Evolutionary conservation across 2,329 filamentous ascomycete genomes (phyloP).

Genomic region (Colletotrichum magnum): DNA sequence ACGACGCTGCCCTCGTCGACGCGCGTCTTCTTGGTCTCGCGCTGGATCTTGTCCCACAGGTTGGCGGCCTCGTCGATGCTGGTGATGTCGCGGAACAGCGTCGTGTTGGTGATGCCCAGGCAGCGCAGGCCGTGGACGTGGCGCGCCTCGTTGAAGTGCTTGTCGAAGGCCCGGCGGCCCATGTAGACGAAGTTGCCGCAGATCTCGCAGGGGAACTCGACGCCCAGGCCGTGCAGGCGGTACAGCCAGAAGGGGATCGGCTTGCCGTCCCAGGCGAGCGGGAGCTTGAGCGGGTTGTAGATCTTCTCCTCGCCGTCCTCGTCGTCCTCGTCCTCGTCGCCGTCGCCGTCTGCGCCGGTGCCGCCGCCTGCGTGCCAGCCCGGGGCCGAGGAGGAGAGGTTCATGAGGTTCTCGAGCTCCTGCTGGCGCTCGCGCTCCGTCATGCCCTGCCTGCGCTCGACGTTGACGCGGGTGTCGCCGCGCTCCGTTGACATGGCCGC

Average conservation of each 20-base stretch:
- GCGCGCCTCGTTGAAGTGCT: slow-evolving; percentile 95
- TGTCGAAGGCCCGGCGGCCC: slow-evolving; percentile 95
- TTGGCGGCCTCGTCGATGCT: slow-evolving; percentile 89
- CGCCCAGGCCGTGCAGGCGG: slow-evolving; percentile 93
- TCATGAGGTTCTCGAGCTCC: slow-evolving; percentile 89
- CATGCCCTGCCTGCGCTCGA: slow-evolving; percentile 97
- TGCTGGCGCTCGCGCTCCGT: slow-evolving; percentile 95
- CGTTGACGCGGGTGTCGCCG: slow-evolving; percentile 91
- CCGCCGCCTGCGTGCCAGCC: slow-evolving; percentile 43
- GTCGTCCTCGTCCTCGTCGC: slow-evolving; percentile 77
- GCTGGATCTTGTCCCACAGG: slow-evolving; percentile 94
- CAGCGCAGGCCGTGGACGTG: slow-evolving; percentile 96
- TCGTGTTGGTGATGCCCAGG: slow-evolving; percentile 91
- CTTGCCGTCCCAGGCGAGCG: slow-evolving; percentile 97
- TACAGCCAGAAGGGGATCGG: slow-evolving; percentile 99
- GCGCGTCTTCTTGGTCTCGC: slow-evolving; percentile 84
- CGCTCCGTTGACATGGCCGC: slow-evolving; percentile 89
- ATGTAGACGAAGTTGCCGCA: slow-evolving; percentile 99
- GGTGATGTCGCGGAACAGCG: slow-evolving; percentile 93
- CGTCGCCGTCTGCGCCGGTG: slow-evolving; percentile 52
- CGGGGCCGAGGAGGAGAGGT: slow-evolving; percentile 62
- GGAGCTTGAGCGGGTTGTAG: slow-evolving; percentile 97
- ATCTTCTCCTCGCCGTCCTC: slow-evolving; percentile 88
- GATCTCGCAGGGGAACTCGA: slow-evolving; percentile 95
- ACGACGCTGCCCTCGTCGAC: slow-evolving; percentile 86